Percentiles rank a stretch among this genome's conserved stretches.
phyloP scores from a whole-genome alignment of 352 stramenopile species.

The Phytophthora citricola region DNA sequence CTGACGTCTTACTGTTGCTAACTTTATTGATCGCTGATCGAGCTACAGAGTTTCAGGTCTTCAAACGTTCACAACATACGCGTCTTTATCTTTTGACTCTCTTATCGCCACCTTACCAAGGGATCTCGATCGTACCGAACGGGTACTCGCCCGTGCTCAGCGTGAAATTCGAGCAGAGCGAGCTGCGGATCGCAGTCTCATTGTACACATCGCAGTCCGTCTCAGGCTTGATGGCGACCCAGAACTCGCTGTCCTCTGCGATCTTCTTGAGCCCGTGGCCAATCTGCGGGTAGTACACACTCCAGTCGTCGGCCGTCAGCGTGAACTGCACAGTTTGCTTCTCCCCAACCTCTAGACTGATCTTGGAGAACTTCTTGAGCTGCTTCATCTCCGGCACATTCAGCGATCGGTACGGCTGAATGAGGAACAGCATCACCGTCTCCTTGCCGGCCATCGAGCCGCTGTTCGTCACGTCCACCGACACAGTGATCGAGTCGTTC shows the following conservation, averaged over 20 bases:
- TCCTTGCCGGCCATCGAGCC: constrained; percentile 30
- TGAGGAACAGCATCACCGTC: constrained; percentile 33
- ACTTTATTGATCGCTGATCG: no score
- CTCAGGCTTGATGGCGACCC: constrained; percentile 63
- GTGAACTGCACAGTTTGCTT: constrained; percentile 47
- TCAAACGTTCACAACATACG: no score
- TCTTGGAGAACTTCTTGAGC: constrained; percentile 53
- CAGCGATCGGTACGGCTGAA: constrained; percentile 24
- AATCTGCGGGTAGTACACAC: constrained; percentile 62
- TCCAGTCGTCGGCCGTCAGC: constrained; percentile 36
- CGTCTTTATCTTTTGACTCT: no score
- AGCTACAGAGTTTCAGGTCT: no score
- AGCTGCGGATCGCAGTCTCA: constrained; percentile 19
- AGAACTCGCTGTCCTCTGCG: constrained; percentile 57
- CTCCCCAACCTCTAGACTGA: constrained; percentile 40
- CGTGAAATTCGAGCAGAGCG: constrained; percentile 48
- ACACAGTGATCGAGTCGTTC: constrained; percentile 30
- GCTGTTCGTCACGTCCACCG: constrained; percentile 55
- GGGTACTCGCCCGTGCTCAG: constrained; percentile 36
- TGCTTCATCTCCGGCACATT: constrained; percentile 32
- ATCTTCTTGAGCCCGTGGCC: constrained; percentile 54
- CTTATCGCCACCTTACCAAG: constrained; percentile 7
- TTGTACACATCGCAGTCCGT: constrained; percentile 56
- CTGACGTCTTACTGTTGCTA: no score
- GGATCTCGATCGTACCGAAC: constrained; percentile 30